These are phyloP conservation scores for Eimeria sp. DNA, from an alignment of 169 alveolate species.

Conservation along the genomic window DNA sequence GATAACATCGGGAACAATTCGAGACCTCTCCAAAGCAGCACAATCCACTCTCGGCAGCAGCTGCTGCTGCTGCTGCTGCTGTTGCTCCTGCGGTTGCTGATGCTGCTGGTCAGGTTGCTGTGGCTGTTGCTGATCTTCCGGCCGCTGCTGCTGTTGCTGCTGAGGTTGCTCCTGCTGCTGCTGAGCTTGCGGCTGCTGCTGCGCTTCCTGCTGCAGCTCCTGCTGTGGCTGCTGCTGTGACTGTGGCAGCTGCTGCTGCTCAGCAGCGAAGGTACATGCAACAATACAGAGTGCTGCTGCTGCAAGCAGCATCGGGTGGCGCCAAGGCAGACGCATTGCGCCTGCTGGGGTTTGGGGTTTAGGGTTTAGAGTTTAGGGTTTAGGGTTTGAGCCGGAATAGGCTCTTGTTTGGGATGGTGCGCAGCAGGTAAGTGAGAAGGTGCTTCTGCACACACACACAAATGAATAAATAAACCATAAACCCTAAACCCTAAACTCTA, in stretches of 20 bases:
- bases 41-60: neutral
- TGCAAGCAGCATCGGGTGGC: neutral
- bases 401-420: too few species aligned
- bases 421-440: neutral
- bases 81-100: neutral
- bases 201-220: too few species aligned
- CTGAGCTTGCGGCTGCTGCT: too few species aligned
- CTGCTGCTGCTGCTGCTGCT: neutral
- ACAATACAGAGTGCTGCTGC: neutral
- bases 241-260: constrained; percentile 2
- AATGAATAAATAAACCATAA: neutral
- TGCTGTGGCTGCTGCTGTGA: too few species aligned
- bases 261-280: neutral
- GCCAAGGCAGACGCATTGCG: neutral
- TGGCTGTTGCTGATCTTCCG: too few species aligned
- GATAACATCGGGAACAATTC: constrained; percentile 10
- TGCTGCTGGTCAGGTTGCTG: neutral
- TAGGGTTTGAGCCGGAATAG: neutral
- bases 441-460: neutral
- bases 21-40: neutral
- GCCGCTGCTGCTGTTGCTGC: too few species aligned
- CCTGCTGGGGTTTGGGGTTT: constrained; percentile 5
- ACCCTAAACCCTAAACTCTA: constrained; percentile 4
- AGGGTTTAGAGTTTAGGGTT: constrained; percentile 43
- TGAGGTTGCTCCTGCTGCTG: too few species aligned